Percentiles rank a stretch among this genome's conserved stretches.
phyloP scores from a whole-genome alignment of 305 asterid genomes.

The Fraxinus baroniana region DNA sequence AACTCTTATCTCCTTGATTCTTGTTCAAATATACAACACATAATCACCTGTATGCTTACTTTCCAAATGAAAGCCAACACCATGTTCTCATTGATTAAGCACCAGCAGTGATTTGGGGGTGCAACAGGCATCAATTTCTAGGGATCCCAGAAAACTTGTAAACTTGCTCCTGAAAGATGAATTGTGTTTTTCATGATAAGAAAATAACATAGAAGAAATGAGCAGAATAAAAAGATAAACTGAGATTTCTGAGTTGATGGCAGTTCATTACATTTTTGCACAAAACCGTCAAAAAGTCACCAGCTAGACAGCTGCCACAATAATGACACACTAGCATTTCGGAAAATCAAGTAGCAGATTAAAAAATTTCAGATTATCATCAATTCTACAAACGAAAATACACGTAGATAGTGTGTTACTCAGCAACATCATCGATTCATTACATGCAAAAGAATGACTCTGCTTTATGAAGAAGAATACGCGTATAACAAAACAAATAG shows the following conservation, averaged over 20 bases:
- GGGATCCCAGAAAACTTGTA: background rate
- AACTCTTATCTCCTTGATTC: background rate
- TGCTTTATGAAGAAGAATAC: background rate
- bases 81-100: background rate
- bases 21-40: background rate
- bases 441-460: background rate
- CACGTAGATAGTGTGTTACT: background rate
- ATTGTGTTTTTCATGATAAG: background rate
- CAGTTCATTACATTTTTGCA: background rate
- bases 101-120: background rate
- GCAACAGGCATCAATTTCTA: background rate
- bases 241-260: background rate
- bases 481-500: background rate
- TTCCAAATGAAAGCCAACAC: background rate
- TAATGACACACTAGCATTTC: background rate
- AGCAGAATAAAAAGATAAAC: background rate
- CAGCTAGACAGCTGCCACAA: background rate
- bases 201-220: background rate
- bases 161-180: background rate
- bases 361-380: background rate
- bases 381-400: background rate
- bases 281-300: background rate
- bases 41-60: background rate
- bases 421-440: background rate
- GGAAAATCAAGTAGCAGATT: background rate